A percentile compares a stretch with the other conserved stretches of the same genome.
Evolutionary conservation across 2,329 filamentous ascomycete genomes (phyloP).

Genomic region (Trichoderma aggressivum): DNA sequence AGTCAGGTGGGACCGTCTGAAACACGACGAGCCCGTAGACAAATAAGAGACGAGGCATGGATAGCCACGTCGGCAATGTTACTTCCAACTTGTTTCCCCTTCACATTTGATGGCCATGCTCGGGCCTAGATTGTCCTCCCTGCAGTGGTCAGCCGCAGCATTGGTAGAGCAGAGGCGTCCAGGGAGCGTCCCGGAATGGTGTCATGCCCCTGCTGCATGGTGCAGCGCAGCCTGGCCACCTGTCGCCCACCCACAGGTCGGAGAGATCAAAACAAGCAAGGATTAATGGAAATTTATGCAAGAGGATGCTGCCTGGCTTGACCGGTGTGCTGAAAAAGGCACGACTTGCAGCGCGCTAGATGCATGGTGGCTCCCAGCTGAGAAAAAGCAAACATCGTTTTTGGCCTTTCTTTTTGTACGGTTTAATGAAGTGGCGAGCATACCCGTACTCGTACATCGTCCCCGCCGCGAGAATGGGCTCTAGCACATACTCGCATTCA

Average conservation of each 20-base stretch:
- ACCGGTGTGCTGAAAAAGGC: background rate
- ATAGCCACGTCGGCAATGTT: background rate
- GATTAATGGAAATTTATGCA: background rate
- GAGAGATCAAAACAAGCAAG: background rate
- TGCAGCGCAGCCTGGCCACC: background rate
- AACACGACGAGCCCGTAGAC: background rate
- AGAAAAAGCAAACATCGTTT: background rate
- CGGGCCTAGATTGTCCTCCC: background rate
- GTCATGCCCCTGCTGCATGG: background rate
- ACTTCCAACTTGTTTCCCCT: background rate
- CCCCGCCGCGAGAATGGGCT: background rate
- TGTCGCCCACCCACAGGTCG: background rate
- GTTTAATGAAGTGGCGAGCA: background rate
- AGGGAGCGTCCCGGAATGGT: background rate
- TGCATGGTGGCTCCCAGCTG: background rate
- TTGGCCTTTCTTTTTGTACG: background rate
- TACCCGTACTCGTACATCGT: background rate
- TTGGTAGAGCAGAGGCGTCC: background rate
- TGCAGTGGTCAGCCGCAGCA: background rate
- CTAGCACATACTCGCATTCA: background rate
- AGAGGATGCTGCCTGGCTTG: background rate
- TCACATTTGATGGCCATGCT: background rate
- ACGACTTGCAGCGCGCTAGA: background rate
- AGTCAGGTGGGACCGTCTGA: background rate
- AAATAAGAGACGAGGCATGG: background rate